Percentiles rank a stretch among this genome's conserved stretches.
Conservation (phyloP, 1,284 basidiomycete genomes). For the Irpex lacteus region DNA sequence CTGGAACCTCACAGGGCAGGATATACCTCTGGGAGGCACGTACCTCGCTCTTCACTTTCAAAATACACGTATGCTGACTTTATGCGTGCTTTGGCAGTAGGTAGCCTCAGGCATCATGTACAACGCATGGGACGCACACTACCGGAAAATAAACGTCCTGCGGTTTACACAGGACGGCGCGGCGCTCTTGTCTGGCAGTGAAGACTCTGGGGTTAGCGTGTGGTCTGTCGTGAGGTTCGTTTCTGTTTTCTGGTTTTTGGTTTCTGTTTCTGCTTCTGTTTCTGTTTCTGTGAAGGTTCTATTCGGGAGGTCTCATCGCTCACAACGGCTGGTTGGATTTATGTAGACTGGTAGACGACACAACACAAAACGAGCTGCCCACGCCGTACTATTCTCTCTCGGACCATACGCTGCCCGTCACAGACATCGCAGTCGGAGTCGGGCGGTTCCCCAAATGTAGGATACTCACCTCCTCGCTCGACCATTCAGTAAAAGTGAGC, state of each 20-base stretch:
- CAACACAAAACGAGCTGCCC: slow-evolving; percentile 65
- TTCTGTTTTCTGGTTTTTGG: not conserved
- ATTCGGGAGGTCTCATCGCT: too few species aligned
- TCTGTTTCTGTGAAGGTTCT: not conserved
- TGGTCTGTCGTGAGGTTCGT: slow-evolving; percentile 86
- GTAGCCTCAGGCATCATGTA: slow-evolving; percentile 87
- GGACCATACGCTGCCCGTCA: slow-evolving; percentile 91
- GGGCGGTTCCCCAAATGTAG: slow-evolving; percentile 79
- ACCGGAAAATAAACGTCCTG: slow-evolving; percentile 82
- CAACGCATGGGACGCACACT: slow-evolving; percentile 93
- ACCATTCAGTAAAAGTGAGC: slow-evolving; percentile 88
- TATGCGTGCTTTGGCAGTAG: slow-evolving; percentile 41
- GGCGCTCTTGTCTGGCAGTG: slow-evolving; percentile 81
- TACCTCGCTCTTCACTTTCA: slow-evolving; percentile 15
- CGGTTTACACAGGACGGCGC: slow-evolving; percentile 82
- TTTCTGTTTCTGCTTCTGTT: too few species aligned
- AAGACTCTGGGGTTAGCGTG: slow-evolving; percentile 86
- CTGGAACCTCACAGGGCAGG: slow-evolving; percentile 84
- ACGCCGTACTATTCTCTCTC: slow-evolving; percentile 79
- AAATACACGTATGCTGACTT: slow-evolving; percentile 14
- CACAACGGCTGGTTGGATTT: not conserved
- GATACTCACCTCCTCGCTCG: slow-evolving; percentile 79
- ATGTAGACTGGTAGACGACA: slow-evolving; percentile 67
- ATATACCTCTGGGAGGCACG: slow-evolving; percentile 94
- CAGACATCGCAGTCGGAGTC: slow-evolving; percentile 76